These are phyloP conservation scores for Cicer pinnatifidum DNA, from an alignment of 306 rosid genomes.

Conservation along the genomic window DNA sequence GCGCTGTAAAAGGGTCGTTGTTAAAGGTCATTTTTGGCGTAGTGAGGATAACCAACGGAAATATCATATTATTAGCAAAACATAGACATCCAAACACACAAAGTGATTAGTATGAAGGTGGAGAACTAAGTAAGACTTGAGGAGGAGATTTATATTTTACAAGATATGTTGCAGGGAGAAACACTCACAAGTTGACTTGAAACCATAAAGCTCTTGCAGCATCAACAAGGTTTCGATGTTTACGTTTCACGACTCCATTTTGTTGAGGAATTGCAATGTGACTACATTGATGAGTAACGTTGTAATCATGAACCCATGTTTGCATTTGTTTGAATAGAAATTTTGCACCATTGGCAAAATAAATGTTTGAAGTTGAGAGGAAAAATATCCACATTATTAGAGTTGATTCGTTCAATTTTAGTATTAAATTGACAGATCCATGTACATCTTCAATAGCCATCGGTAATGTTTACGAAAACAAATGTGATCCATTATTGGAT, in stretches of 20 bases:
- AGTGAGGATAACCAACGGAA: neutral
- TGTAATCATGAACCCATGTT: neutral
- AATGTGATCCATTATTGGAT: neutral
- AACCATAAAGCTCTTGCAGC: neutral
- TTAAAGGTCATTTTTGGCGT: too few species aligned
- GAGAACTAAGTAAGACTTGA: neutral
- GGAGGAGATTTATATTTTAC: neutral
- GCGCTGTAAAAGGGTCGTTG: too few species aligned
- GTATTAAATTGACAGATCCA: neutral
- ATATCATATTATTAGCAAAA: neutral
- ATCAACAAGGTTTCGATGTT: neutral
- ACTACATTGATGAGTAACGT: neutral
- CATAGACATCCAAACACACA: neutral
- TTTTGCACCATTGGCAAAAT: neutral
- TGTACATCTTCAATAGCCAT: neutral
- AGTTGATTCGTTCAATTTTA: neutral
- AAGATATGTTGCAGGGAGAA: too few species aligned
- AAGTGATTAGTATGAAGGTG: neutral
- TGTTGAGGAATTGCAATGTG: neutral
- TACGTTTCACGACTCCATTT: neutral
- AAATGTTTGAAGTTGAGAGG: neutral
- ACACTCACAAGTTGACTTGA: neutral
- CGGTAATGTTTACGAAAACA: neutral
- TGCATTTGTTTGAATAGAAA: neutral
- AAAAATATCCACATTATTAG: neutral